phyloP scores from a whole-genome alignment of 2,329 filamentous ascomycete genomes.

The Clarireedia monteithiana region DNA sequence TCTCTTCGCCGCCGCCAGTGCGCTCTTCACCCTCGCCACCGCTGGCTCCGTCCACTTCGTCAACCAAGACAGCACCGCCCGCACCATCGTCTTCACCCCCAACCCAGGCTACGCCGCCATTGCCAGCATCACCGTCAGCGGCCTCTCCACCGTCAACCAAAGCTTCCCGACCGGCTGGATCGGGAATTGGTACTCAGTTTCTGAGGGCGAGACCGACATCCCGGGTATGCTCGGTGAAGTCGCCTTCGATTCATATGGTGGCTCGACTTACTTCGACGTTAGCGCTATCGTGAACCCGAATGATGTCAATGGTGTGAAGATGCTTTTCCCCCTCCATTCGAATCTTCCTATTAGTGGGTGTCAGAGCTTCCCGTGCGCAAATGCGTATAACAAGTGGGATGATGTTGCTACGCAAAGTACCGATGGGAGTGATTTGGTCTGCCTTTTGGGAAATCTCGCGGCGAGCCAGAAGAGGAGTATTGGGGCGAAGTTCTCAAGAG shows the following conservation, averaged over 20 bases:
- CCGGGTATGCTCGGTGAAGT: conserved; percentile 47
- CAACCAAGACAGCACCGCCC: conserved; percentile 44
- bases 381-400: conserved; percentile 45
- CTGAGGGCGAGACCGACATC: conserved; percentile 34
- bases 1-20: conserved; percentile 33
- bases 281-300: conserved; percentile 47
- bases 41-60: conserved; percentile 49
- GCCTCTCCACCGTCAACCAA: conserved; percentile 31
- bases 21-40: conserved; percentile 36
- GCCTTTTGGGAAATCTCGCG: conserved; percentile 27
- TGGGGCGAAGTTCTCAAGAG: neutral
- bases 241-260: conserved; percentile 41
- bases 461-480: conserved; percentile 3
- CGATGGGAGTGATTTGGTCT: conserved; percentile 40
- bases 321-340: conserved; percentile 40
- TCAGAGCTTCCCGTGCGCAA: conserved; percentile 43
- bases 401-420: conserved; percentile 50
- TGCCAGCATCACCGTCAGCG: conserved; percentile 16
- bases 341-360: conserved; percentile 42
- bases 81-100: conserved; percentile 28
- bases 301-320: conserved; percentile 45
- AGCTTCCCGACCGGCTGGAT: conserved; percentile 32
- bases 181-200: conserved; percentile 38
- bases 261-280: conserved; percentile 48
- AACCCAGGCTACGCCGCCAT: conserved; percentile 16